Percentiles rank a stretch among this genome's conserved stretches.
Evolutionary conservation across 208 protist genomes (phyloP).

Genomic region (Porcisia deanei): DNA sequence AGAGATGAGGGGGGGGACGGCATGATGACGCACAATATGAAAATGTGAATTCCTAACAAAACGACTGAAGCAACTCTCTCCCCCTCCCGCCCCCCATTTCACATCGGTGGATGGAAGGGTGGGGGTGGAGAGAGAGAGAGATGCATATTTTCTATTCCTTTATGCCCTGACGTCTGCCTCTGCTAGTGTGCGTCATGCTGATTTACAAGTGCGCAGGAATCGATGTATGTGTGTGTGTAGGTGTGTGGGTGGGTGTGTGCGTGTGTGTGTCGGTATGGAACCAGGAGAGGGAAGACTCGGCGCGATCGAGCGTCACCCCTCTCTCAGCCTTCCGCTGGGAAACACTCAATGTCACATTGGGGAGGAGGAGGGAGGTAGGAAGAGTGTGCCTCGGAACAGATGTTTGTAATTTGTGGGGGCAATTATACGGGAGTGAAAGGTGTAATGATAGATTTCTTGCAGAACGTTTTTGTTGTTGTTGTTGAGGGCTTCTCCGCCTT

Average conservation of each 20-base stretch:
- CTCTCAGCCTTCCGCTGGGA: not conserved
- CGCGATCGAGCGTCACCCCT: not conserved
- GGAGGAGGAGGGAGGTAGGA: not conserved
- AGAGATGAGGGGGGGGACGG: not conserved
- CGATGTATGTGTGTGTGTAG: not conserved
- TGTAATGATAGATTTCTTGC: too few relatives aligned
- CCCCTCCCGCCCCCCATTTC: too few relatives aligned
- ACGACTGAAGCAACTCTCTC: constrained; percentile 26
- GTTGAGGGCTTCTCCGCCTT: too few relatives aligned
- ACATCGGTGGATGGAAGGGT: not conserved
- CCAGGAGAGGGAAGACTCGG: not conserved
- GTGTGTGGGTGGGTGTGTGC: not conserved
- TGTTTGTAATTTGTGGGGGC: too few relatives aligned
- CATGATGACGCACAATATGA: constrained; percentile 20
- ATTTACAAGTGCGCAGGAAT: too few relatives aligned
- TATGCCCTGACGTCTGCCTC: constrained; percentile 1
- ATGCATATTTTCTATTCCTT: constrained; percentile 21
- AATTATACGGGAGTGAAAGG: too few relatives aligned
- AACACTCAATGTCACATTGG: not conserved
- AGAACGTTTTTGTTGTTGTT: too few relatives aligned
- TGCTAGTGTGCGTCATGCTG: not conserved
- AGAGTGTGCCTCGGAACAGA: too few relatives aligned
- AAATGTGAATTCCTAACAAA: constrained; percentile 41
- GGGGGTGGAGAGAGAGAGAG: constrained; percentile 1
- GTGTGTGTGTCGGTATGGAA: not conserved